These are phyloP conservation scores for Fusarium euwallaceae DNA, from an alignment of 2,329 filamentous ascomycete species.

Conservation along the genomic window DNA sequence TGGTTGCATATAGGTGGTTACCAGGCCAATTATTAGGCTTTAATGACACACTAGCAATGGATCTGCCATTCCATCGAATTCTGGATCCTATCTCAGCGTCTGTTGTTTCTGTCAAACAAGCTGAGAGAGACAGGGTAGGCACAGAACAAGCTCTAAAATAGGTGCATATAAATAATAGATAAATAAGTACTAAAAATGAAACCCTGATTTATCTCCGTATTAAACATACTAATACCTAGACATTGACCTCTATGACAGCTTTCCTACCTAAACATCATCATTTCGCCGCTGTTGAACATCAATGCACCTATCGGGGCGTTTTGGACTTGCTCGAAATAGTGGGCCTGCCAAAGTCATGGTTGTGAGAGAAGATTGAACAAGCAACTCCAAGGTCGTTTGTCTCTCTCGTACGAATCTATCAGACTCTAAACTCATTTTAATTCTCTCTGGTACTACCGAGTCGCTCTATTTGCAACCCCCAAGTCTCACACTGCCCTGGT, in stretches of 20 bases:
- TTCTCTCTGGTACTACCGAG: too few relatives aligned
- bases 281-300: neutral
- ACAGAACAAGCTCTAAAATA: neutral
- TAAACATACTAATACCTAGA: neutral
- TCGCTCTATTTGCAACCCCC: neutral
- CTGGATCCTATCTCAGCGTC: neutral
- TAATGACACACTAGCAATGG: neutral
- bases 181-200: neutral
- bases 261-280: neutral
- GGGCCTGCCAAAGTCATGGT: conserved; percentile 19
- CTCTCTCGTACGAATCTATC: neutral
- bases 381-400: neutral
- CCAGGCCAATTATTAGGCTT: neutral
- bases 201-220: neutral
- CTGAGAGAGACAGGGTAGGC: neutral
- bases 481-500: neutral
- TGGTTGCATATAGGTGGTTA: neutral
- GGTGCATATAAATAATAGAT: neutral
- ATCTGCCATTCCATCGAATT: neutral
- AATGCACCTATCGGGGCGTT: conserved; percentile 30
- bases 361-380: conserved; percentile 1
- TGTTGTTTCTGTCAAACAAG: neutral
- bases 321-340: conserved; percentile 30
- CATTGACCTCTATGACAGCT: neutral
- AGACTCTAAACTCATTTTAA: neutral